Evolutionary conservation across 139 green algal genomes (phyloP).

Genomic region (Edaphochlamys debaryana): DNA sequence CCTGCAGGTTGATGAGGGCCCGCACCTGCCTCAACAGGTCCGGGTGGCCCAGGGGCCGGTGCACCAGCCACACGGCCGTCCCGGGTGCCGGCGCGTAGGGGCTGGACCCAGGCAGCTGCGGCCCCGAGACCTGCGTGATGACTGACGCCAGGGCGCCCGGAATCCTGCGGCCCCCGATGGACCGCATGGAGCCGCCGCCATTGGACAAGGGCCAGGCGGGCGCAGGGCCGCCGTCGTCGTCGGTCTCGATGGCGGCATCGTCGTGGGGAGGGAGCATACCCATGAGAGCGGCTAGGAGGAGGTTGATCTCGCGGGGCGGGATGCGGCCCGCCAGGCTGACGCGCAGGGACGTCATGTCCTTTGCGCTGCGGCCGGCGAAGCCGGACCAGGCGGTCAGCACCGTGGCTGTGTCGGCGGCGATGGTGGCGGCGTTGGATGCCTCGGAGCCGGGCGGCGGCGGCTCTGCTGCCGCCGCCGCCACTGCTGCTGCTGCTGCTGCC

Average conservation of each 20-base stretch:
- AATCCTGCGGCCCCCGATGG: neutral
- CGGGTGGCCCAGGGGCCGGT: slow-evolving; percentile 6
- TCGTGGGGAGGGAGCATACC: slow-evolving; percentile 18
- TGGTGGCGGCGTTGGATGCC: neutral
- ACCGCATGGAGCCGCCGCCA: slow-evolving; percentile 13
- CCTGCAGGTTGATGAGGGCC: neutral
- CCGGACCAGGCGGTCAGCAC: slow-evolving; percentile 3
- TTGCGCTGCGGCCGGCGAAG: neutral
- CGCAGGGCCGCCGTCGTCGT: neutral
- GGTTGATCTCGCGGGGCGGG: slow-evolving; percentile 33
- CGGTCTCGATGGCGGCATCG: neutral
- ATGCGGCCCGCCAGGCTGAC: slow-evolving; percentile 45
- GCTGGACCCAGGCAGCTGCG: too few species aligned
- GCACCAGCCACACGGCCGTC: neutral
- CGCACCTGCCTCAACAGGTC: slow-evolving; percentile 8
- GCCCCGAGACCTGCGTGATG: too few species aligned
- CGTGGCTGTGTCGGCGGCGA: neutral
- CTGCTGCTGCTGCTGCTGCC: too few species aligned
- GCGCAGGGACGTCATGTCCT: slow-evolving; percentile 32
- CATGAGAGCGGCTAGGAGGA: slow-evolving; percentile 30
- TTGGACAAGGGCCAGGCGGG: neutral
- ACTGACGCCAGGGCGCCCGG: too few species aligned
- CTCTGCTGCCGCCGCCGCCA: too few species aligned
- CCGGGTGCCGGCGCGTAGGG: neutral
- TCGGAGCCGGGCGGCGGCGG: neutral